Evolutionary conservation across 2,329 filamentous ascomycete genomes (phyloP), one percentile per base, ranked within the genome.

Genomic region (Penicillium sp.): DNA sequence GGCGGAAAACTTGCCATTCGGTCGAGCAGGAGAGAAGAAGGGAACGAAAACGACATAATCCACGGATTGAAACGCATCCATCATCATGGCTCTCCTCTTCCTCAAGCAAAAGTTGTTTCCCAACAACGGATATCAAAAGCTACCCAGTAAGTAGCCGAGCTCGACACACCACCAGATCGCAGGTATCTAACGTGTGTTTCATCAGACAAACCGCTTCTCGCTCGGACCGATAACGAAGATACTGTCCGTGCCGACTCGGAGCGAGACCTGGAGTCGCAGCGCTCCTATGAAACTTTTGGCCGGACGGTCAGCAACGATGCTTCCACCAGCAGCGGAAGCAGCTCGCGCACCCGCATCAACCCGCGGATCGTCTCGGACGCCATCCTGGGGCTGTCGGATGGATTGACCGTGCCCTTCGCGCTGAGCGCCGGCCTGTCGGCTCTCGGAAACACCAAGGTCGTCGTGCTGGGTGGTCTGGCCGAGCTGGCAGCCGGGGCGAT

Each of bases 401-500:
- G 86, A 3, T 71, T 90, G 46, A 90, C 86, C 0, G 86, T 90
- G 0, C 86, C 86, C 1, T 90, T 90, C 49, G 86, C 86, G 7
- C 69, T 90, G 37, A 87, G 83, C 0, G 85, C 86, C 0, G 86
- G 86, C 18, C 74, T 90, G 39, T 67, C 61, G 4, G 69, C 68
- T 4, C 71, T 85, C 16, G 81, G 81, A 23, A 72, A 79, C 56
- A 81, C 80, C n/a, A 76, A 75, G 33, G 76, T 84, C 2, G 81
- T 85, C 47, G 79, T 91, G 43, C 76, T 84, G 40, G 85, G 82
- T 39, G 85, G 85, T 4, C 69, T 87, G n/a, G 85, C 85, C 3
- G 85, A 89, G 70, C 73, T 89, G 35, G 83, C 86, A 54, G 82
- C 83, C 0, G 85, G 86, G 19, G 81, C 82, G 49, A 86, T 89